phyloP scores from a whole-genome alignment of 371 early-diverging fungal species.

The Basidiobolus meristosporus region DNA sequence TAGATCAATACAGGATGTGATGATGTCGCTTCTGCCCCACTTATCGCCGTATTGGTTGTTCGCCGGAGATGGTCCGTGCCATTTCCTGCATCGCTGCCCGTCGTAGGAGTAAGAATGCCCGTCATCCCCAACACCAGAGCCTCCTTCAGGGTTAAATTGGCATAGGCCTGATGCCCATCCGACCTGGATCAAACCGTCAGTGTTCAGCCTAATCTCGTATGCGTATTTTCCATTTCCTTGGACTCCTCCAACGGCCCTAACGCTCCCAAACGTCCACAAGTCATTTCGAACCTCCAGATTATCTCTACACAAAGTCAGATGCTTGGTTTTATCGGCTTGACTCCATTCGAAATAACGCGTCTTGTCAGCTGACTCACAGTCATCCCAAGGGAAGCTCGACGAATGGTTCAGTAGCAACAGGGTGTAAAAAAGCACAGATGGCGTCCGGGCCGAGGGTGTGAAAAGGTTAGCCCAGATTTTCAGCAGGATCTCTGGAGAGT shows the following conservation, averaged over 20 bases:
- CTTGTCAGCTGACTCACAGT: too few species aligned
- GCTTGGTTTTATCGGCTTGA: too few species aligned
- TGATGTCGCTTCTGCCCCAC: slow-evolving; percentile 37
- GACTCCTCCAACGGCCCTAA: slow-evolving; percentile 16
- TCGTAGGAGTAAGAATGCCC: slow-evolving; percentile 45
- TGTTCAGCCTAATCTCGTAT: slow-evolving; percentile 33
- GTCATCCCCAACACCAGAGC: slow-evolving; percentile 55
- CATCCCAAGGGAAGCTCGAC: too few species aligned
- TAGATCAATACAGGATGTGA: slow-evolving; percentile 39
- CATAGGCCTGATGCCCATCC: slow-evolving; percentile 39
- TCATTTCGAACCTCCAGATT: too few species aligned
- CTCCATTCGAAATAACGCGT: too few species aligned
- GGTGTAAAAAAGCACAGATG: too few species aligned
- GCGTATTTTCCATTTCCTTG: slow-evolving; percentile 18
- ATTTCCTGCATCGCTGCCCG: slow-evolving; percentile 37
- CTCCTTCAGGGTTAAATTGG: slow-evolving; percentile 39
- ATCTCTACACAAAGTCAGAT: too few species aligned
- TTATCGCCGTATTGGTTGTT: slow-evolving; percentile 30
- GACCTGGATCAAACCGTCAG: slow-evolving; percentile 44
- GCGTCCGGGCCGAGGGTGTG: too few species aligned
- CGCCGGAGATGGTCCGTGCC: slow-evolving; percentile 27
- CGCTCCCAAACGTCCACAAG: slow-evolving; percentile 54
- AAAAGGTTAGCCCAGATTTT: too few species aligned
- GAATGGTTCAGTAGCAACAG: too few species aligned
- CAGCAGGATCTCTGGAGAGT: too few species aligned